These are phyloP conservation scores for Crithidia mellificae DNA, from an alignment of 208 protist genomes.

Conservation along the genomic window DNA sequence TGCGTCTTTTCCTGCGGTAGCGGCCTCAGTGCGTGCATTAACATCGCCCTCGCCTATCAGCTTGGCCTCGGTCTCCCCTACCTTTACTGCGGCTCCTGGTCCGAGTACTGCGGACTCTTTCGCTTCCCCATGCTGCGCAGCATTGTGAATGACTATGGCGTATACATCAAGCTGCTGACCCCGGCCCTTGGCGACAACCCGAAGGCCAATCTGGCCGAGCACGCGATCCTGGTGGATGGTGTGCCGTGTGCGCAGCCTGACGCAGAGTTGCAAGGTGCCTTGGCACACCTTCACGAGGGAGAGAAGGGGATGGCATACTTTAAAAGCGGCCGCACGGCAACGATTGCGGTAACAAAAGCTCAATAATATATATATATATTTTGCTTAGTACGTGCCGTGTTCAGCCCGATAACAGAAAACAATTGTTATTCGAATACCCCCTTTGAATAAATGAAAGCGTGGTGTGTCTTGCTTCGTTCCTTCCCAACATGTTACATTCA, in stretches of 20 bases:
- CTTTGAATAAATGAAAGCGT: too few relatives aligned
- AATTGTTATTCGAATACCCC: not conserved
- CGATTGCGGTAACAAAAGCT: conserved; percentile 36
- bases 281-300: conserved; percentile 58
- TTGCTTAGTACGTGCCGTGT: not conserved
- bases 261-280: conserved; percentile 36
- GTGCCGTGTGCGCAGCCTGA: conserved; percentile 23
- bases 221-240: conserved; percentile 45
- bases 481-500: too few relatives aligned
- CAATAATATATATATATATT: not conserved
- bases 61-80: conserved; percentile 65
- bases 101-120: conserved; percentile 64
- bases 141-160: conserved; percentile 49
- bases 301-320: conserved; percentile 62
- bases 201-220: conserved; percentile 28
- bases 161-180: conserved; percentile 55
- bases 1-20: conserved; percentile 85
- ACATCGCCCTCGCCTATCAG: conserved; percentile 64
- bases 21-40: conserved; percentile 78
- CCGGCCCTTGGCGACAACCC: conserved; percentile 39
- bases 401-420: not conserved
- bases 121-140: conserved; percentile 46
- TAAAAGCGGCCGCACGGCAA: conserved; percentile 39
- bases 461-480: too few relatives aligned
- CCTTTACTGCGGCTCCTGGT: conserved; percentile 86